A percentile compares a stretch with the other conserved stretches of the same genome.
These are phyloP conservation scores for Colletotrichum theobromicola DNA, from an alignment of 2,329 filamentous ascomycete species.

Conservation along the genomic window DNA sequence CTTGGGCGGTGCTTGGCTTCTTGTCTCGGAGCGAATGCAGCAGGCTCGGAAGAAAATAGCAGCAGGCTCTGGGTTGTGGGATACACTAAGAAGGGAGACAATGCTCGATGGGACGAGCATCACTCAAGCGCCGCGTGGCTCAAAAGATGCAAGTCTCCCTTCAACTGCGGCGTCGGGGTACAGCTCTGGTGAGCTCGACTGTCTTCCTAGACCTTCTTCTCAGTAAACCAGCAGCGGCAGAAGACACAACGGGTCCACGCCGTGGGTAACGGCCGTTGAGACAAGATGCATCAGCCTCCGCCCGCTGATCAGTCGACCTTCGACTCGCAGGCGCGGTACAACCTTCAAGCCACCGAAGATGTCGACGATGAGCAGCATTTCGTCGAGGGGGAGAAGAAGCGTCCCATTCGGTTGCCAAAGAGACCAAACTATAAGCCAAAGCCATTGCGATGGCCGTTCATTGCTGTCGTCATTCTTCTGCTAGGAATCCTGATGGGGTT, in stretches of 20 bases:
- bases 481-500: slow-evolving; percentile 30
- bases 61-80: neutral
- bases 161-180: neutral
- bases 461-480: slow-evolving; percentile 27
- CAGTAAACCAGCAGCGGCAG: neutral
- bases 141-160: neutral
- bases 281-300: slow-evolving; percentile 5
- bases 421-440: slow-evolving; percentile 35
- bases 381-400: slow-evolving; percentile 3
- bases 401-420: neutral
- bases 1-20: neutral
- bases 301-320: slow-evolving; percentile 25
- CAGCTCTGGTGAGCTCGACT: neutral
- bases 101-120: neutral
- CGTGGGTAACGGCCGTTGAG: neutral
- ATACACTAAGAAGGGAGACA: neutral
- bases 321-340: slow-evolving; percentile 35
- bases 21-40: neutral
- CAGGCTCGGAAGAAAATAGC: neutral
- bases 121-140: neutral
- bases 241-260: neutral
- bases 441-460: slow-evolving; percentile 37
- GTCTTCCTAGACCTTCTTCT: too few relatives aligned
- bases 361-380: slow-evolving; percentile 22
- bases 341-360: slow-evolving; percentile 33